Evolutionary conservation across 2,329 filamentous ascomycete species (phyloP).

Genomic region (Fusarium guadeloupense): DNA sequence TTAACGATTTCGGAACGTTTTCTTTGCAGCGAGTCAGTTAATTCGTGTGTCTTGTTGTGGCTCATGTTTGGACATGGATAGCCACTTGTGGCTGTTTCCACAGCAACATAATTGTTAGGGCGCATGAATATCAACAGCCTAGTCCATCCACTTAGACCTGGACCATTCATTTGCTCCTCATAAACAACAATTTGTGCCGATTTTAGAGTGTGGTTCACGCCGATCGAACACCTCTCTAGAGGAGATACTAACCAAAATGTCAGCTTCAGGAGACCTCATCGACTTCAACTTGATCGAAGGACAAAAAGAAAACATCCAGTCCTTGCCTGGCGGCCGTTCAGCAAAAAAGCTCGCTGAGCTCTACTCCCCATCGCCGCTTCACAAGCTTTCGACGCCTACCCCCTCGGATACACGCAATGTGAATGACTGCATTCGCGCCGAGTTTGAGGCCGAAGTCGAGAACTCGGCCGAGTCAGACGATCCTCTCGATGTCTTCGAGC

Average conservation of each 20-base stretch:
- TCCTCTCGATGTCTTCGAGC: slow-evolving; percentile 92
- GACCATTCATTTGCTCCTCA: slow-evolving; percentile 4
- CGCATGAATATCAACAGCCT: slow-evolving; percentile 20
- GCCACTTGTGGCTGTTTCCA: slow-evolving; percentile 40
- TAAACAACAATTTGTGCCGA: slow-evolving; percentile 20
- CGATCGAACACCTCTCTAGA: slow-evolving; percentile 24
- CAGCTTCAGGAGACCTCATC: slow-evolving; percentile 63
- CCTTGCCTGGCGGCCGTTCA: slow-evolving; percentile 85
- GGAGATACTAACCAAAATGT: slow-evolving; percentile 54
- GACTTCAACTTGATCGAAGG: slow-evolving; percentile 93
- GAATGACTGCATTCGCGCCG: slow-evolving; percentile 80
- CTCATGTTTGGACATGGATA: not conserved
- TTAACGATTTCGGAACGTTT: not conserved
- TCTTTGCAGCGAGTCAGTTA: not conserved
- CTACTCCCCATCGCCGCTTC: slow-evolving; percentile 73
- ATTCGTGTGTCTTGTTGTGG: not conserved
- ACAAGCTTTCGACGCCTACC: slow-evolving; percentile 68
- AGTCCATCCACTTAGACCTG: slow-evolving; percentile 10
- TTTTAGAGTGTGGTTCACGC: slow-evolving; percentile 18
- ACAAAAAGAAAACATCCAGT: slow-evolving; percentile 98
- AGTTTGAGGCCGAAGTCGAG: slow-evolving; percentile 86
- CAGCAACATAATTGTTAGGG: slow-evolving; percentile 28
- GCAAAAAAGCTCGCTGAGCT: slow-evolving; percentile 87
- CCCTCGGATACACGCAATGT: slow-evolving; percentile 78
- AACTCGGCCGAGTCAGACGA: slow-evolving; percentile 89